Evolutionary conservation across 2,329 filamentous ascomycete genomes (phyloP), one percentile per base, ranked within the genome.

Genomic region (Colletotrichum sp.): DNA sequence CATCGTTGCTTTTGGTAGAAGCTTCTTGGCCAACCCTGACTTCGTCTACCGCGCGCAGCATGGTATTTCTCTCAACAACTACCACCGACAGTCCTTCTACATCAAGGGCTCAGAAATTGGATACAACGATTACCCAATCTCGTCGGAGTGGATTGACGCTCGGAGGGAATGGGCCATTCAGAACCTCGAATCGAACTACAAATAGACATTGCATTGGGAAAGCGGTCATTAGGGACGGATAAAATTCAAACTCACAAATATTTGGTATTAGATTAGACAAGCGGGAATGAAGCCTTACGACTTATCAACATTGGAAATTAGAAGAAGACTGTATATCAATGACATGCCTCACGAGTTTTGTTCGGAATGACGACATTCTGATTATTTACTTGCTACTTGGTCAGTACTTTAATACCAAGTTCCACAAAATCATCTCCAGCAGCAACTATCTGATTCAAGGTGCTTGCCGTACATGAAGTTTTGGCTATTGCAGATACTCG

Each of bases 1-100:
- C 25, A 69, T 83, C 4, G 70, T 82, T n/a, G 81, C 78, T 3
- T 82, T 82, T n/a, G 81, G 81, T 0, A 78, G 81, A 19, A 75
- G 74, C 8, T 82, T 82, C 28, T 71, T 82, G 19, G 74, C 81
- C 4, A 83, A 82, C 32, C 81, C 81, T 1, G 81, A 82, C 16
- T 68, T 82, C 11, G 81, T 82, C 1, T 82, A 74, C 71, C 74
- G 80, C 13, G 67, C 81, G 19, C 78, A 81, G 76, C 71, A 81
- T 8, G 77, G 77, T 0, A 63, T 82, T 27, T 69, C 72, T 19
- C 30, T 82, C 55, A 76, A 77, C 15, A 68, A 79, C 7, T 83
- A 82, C 25, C 77, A 82, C 63, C 68, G 81, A 9, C 66, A 68
- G 5, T 80, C 81, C 0, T 82, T 83, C n/a, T 82, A 75, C 57